phyloP scores from a whole-genome alignment of 2,329 filamentous ascomycete species.

The Venturia oleaginea region DNA sequence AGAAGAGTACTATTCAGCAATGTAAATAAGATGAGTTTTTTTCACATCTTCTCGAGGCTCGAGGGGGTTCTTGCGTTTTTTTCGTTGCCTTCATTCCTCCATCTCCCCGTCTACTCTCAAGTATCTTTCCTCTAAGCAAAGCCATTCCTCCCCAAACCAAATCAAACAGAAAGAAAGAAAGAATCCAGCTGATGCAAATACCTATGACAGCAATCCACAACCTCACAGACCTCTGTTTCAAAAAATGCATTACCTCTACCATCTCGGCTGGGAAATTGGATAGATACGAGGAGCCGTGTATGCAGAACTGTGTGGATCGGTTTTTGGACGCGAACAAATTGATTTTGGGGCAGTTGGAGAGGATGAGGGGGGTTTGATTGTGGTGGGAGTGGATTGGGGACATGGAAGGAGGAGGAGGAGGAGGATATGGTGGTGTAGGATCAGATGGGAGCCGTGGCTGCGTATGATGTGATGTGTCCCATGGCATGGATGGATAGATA shows the following conservation, averaged over 20 bases:
- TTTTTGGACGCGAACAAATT: slow-evolving; percentile 84
- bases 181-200: too few species aligned
- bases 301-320: slow-evolving; percentile 86
- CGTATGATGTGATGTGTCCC: background rate
- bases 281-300: slow-evolving; percentile 68
- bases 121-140: background rate
- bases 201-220: slow-evolving; percentile 57
- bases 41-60: too few species aligned
- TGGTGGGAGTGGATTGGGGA: background rate
- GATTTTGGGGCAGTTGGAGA: slow-evolving; percentile 77
- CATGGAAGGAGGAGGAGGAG: background rate
- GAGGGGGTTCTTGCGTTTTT: too few species aligned
- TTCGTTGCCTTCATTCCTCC: background rate
- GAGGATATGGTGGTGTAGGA: background rate
- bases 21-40: slow-evolving; percentile 21
- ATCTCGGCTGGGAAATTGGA: slow-evolving; percentile 68
- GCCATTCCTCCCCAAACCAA: background rate
- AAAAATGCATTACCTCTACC: slow-evolving; percentile 74
- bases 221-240: slow-evolving; percentile 78
- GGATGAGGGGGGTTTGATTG: slow-evolving; percentile 34
- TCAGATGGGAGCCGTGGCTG: background rate
- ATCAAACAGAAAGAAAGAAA: too few species aligned
- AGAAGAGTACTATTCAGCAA: slow-evolving; percentile 65
- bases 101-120: background rate
- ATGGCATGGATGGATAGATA: background rate